Percentiles rank a stretch among this genome's conserved stretches.
phyloP scores from a whole-genome alignment of 805 yeast genomes.

The Citeromyces matritensis region DNA sequence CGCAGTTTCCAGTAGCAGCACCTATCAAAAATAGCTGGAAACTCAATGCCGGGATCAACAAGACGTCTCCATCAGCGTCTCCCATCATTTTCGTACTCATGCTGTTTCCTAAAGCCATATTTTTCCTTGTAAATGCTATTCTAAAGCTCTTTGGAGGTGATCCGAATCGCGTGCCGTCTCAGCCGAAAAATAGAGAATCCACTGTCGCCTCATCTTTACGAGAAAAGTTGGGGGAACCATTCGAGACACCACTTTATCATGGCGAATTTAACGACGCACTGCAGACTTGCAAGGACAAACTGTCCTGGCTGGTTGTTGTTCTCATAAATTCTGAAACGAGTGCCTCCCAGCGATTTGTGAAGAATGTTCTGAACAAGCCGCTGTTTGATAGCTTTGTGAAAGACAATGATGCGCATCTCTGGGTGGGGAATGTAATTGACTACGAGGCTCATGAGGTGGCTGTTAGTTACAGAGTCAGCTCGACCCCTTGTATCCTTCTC shows the following conservation, averaged over 20 bases:
- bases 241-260: slow-evolving; percentile 13
- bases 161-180: slow-evolving; percentile 14
- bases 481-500: slow-evolving; percentile 39
- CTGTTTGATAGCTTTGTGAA: slow-evolving; percentile 21
- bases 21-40: slow-evolving; percentile 20
- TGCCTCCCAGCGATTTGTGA: slow-evolving; percentile 23
- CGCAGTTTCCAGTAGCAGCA: slow-evolving; percentile 18
- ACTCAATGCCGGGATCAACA: slow-evolving; percentile 11
- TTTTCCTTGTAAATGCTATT: slow-evolving; percentile 23
- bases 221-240: slow-evolving; percentile 11
- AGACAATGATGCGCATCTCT: slow-evolving; percentile 32
- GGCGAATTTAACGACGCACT: slow-evolving; percentile 26
- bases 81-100: slow-evolving; percentile 36
- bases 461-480: slow-evolving; percentile 30
- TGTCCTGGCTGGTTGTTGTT: slow-evolving; percentile 38
- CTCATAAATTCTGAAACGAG: slow-evolving; percentile 30
- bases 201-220: slow-evolving; percentile 4
- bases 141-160: slow-evolving; percentile 13
- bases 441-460: slow-evolving; percentile 59
- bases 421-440: slow-evolving; percentile 48
- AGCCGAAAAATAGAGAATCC: slow-evolving; percentile 9
- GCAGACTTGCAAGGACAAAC: slow-evolving; percentile 18
- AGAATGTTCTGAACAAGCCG: slow-evolving; percentile 27
- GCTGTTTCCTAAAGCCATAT: slow-evolving; percentile 36
- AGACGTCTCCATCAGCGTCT: slow-evolving; percentile 5